Base-by-base conservation (phyloP, 1,139 yeast genomes). In the Pichia sp. region DNA sequence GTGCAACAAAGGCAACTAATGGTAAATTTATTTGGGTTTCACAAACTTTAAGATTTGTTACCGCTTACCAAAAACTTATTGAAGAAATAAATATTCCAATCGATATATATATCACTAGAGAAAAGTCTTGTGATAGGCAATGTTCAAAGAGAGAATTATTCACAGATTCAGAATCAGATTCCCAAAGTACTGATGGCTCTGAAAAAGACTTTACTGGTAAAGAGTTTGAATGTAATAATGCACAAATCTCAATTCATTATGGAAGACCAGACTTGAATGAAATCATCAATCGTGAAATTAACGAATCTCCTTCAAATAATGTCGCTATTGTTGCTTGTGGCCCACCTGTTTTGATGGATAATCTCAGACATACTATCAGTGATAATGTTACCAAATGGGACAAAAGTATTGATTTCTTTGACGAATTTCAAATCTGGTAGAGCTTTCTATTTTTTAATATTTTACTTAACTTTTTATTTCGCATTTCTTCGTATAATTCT, bases 271-370 rank as follows among this genome's bases (percentile, higher is more conserved):
- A 67, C 20, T 59, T 76, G 44, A 61, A 60, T 4, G 56, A 52
- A 4, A 37, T 74, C 4, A 69, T 76, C 4, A 53, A 57, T 19
- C 46, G 59, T 1, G 67, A 67, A 35, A 63, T 73, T n/a, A 57
- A 60, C 19, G 67, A 63, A 22, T 59, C 75, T 4, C 45, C 42
- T 8, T 38, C 46, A 5, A 68, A 69, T 1, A 68, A 76, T 0
- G 59, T 72, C 20, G 71, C 70, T 15, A 68, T 70, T 50, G 60
- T 68, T 5, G 59, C 73, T 0, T 73, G 78, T 58, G 79, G 77
- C 2, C 77, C 73, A 45, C 76, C 80, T 18, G 69, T 69, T 2
- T 60, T 63, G 27, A 68, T 71, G 72, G 75, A 72, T 34, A 72
- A 70, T 33, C 6, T 57, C 2, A 58, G 59, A 50, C 48, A 55